These are phyloP conservation scores for Pichia heedii DNA, from an alignment of 805 yeast species.

Conservation along the genomic window DNA sequence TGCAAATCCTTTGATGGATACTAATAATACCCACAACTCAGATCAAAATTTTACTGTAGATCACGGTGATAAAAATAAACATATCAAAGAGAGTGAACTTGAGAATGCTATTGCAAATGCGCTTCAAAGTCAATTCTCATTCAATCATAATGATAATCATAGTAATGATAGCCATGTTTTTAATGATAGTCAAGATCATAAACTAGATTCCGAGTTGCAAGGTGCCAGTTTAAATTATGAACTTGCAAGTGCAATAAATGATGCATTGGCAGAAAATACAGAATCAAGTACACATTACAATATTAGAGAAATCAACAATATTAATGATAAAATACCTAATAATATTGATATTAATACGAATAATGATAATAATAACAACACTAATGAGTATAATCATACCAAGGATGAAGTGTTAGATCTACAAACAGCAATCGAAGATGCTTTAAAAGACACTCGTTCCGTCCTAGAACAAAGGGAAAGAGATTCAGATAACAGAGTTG, in stretches of 20 bases:
- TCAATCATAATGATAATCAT: neutral
- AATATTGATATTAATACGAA: too few relatives aligned
- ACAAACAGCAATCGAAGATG: slow-evolving; percentile 20
- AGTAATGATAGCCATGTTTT: neutral
- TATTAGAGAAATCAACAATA: too few relatives aligned
- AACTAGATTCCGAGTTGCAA: slow-evolving; percentile 1
- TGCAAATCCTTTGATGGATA: too few relatives aligned
- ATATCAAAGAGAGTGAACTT: neutral
- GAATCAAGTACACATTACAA: neutral
- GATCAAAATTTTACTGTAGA: neutral
- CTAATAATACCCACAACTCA: too few relatives aligned
- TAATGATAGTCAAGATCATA: neutral
- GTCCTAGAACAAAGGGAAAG: slow-evolving; percentile 2
- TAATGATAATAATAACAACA: neutral
- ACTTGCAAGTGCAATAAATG: slow-evolving; percentile 9
- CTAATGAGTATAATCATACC: too few relatives aligned
- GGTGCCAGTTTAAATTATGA: too few relatives aligned
- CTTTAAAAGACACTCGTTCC: slow-evolving; percentile 13
- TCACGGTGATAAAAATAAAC: neutral
- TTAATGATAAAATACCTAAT: too few relatives aligned
- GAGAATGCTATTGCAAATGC: slow-evolving; percentile 13
- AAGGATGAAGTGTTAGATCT: slow-evolving; percentile 12
- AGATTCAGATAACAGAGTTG: neutral
- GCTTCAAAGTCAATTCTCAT: slow-evolving; percentile 4
- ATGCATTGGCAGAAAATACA: slow-evolving; percentile 9